phyloP scores from a whole-genome alignment of 192 early-diverging fungal genomes.

The Gamsiella multidivaricata region DNA sequence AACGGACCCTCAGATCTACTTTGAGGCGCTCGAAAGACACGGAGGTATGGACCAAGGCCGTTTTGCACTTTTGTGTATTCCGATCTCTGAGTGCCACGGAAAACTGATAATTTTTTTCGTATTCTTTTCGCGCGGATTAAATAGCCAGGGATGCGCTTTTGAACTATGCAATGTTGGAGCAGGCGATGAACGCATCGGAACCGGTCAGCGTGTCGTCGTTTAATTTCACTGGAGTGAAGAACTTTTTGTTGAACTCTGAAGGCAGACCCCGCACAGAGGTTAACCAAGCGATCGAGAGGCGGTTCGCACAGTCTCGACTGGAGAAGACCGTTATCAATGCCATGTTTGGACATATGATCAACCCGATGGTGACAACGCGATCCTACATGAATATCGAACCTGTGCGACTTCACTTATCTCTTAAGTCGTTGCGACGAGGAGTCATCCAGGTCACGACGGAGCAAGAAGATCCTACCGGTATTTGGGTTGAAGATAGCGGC shows the following conservation, averaged over 20 bases:
- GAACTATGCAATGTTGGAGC: slow-evolving; percentile 47
- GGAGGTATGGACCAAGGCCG: too few species aligned
- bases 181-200: slow-evolving; percentile 29
- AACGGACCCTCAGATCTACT: slow-evolving; percentile 70
- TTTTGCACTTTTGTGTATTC: too few species aligned
- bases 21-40: slow-evolving; percentile 78
- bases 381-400: slow-evolving; percentile 83
- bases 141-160: slow-evolving; percentile 35
- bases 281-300: slow-evolving; percentile 64
- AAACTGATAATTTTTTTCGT: neutral
- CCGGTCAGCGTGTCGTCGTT: slow-evolving; percentile 19
- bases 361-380: slow-evolving; percentile 83
- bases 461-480: slow-evolving; percentile 61
- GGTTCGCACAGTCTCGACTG: slow-evolving; percentile 71
- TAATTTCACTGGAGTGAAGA: slow-evolving; percentile 41
- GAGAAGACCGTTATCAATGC: slow-evolving; percentile 76
- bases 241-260: slow-evolving; percentile 43
- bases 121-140: neutral
- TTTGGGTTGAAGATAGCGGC: slow-evolving; percentile 77
- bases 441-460: slow-evolving; percentile 67
- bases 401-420: slow-evolving; percentile 72
- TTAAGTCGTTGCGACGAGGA: slow-evolving; percentile 73
- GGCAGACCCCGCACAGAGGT: slow-evolving; percentile 47
- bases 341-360: slow-evolving; percentile 80
- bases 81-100: too few species aligned